Evolutionary conservation across 1,284 basidiomycete species (phyloP).

Genomic region (Cystobasidium slooffiae): DNA sequence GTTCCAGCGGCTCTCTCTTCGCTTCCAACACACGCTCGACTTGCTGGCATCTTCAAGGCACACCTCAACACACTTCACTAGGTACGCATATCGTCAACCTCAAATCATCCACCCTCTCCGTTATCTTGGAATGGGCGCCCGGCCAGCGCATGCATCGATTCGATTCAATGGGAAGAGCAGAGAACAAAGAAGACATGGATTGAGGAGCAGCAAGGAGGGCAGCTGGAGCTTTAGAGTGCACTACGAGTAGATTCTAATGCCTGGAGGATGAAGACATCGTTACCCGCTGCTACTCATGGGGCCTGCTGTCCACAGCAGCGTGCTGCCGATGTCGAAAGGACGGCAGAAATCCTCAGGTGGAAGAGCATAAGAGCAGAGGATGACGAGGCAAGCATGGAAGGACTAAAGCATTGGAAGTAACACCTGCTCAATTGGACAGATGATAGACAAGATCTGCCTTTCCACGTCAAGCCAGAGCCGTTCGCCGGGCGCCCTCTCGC

Average conservation of each 20-base stretch:
- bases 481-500: constrained; percentile 7
- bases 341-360: constrained; percentile 16
- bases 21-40: too few species aligned
- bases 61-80: constrained; percentile 8
- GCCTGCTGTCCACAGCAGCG: background rate
- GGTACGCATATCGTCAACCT: constrained; percentile 15
- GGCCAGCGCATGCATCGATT: constrained; percentile 4
- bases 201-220: background rate
- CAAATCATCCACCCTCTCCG: background rate
- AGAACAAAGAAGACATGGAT: background rate
- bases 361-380: background rate
- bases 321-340: background rate
- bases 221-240: background rate
- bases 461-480: background rate
- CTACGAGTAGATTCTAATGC: too few species aligned
- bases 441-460: background rate
- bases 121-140: constrained; percentile 7
- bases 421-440: background rate
- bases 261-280: too few species aligned
- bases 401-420: background rate
- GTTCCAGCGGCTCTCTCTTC: too few species aligned
- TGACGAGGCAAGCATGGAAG: background rate
- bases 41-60: background rate
- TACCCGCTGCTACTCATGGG: too few species aligned
- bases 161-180: background rate